Base-by-base conservation (phyloP, 2,329 filamentous ascomycete species). In the Pestalotiopsis sp. region DNA sequence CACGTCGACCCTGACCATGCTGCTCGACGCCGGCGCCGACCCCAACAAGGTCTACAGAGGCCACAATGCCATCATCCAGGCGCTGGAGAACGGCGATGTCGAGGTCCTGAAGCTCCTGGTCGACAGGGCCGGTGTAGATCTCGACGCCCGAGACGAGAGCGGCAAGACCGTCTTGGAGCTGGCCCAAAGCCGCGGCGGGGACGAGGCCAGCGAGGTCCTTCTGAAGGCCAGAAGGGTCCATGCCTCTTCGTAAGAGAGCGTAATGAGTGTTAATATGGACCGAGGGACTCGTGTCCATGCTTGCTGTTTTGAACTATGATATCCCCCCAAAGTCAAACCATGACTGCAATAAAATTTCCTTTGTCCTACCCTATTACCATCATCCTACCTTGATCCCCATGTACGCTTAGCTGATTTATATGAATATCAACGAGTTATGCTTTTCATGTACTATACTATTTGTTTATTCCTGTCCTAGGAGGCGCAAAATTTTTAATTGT, bases 1-100 rank as follows among this genome's bases (percentile, higher is more conserved):
- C 72, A 85, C 86, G 0, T 85, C 88, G 56, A 87, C 91, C 67
- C 83, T 92, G 39, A 85, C 90, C 76, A 82, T 90, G 79, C 82
- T 93, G 5, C 83, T 93, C 7, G 85, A 84, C 12, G 84, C 86
- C 69, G 90, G 91, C 11, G 91, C 89, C 1, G 89, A 92, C 73
- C 89, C 90, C 62, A 93, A 93, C 80, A 87, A 88, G 77, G 81
- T 91, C 70, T 91, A 91, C 78, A 85, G 89, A 0, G 89, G 88
- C 4, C 91, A 89, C 87, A 91, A 89, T 75, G 89, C 85, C 20
- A 83, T 91, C 67, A 87, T 91, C 79, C 89, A 91, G 77, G 88
- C 89, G 0, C 81, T 91, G 13, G 89, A 92, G 79, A 89, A 90
- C 73, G 89, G 89, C 17, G 88, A 91, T 70, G 76, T 83, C 2